Evolutionary conservation across 345 rosid genomes (phyloP).

Genomic region (Arabis hirsuta): DNA sequence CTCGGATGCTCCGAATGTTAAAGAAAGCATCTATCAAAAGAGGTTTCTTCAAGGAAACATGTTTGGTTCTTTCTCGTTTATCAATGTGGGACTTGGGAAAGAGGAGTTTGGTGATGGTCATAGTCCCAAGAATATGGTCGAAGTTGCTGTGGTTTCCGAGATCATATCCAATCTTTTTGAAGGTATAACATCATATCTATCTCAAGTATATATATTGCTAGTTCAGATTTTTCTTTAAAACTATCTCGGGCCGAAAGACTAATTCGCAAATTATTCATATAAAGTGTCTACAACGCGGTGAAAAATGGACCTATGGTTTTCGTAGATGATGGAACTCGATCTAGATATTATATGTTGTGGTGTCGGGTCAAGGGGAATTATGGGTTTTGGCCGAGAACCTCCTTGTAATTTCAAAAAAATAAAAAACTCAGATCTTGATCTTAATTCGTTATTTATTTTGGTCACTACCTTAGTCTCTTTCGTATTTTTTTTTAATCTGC

Average conservation of each 20-base stretch:
- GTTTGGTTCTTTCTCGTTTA: constrained; percentile 51
- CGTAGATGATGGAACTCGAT: too few relatives aligned
- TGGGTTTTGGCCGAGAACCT: too few relatives aligned
- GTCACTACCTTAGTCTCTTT: too few relatives aligned
- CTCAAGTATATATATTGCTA: constrained; percentile 17
- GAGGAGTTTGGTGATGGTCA: constrained; percentile 41
- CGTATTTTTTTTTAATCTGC: neutral
- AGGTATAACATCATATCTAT: constrained; percentile 33
- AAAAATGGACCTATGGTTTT: too few relatives aligned
- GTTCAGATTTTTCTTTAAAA: neutral
- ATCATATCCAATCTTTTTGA: constrained; percentile 40
- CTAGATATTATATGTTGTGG: too few relatives aligned
- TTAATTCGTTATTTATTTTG: too few relatives aligned
- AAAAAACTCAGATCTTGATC: too few relatives aligned
- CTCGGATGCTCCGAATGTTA: constrained; percentile 52
- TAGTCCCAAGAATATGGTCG: constrained; percentile 49
- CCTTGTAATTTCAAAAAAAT: too few relatives aligned
- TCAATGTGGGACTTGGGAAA: constrained; percentile 44
- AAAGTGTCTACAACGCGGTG: too few relatives aligned
- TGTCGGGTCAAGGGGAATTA: too few relatives aligned
- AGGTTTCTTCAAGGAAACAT: constrained; percentile 44
- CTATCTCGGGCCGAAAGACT: too few relatives aligned
- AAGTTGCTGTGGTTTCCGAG: constrained; percentile 43
- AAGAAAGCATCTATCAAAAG: constrained; percentile 31
- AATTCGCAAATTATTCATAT: too few relatives aligned